Conservation (phyloP, 1,284 basidiomycete species). For the Boletus sp. region DNA sequence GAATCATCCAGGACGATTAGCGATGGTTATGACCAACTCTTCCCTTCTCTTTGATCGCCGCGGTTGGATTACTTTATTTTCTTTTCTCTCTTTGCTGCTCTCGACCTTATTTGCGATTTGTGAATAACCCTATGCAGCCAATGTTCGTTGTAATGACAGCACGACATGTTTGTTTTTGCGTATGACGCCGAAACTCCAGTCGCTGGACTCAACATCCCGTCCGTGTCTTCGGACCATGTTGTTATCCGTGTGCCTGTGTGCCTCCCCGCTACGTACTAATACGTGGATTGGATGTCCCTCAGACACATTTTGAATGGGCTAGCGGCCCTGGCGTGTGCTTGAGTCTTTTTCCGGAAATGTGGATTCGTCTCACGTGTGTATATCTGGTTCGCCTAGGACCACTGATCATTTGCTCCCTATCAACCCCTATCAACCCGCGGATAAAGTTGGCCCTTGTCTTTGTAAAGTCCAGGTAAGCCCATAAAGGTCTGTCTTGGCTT, state of each 20-base stretch:
- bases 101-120: constrained; percentile 20
- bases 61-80: constrained; percentile 25
- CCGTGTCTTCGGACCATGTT: too few species aligned
- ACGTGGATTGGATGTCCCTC: too few species aligned
- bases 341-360: background rate
- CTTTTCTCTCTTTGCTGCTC: constrained; percentile 12
- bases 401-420: too few species aligned
- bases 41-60: background rate
- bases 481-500: background rate
- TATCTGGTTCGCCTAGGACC: too few species aligned
- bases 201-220: too few species aligned
- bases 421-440: background rate
- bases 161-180: too few species aligned
- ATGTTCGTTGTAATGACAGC: constrained; percentile 18
- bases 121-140: constrained; percentile 27
- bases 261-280: too few species aligned
- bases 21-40: constrained; percentile 15
- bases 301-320: too few species aligned
- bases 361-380: background rate
- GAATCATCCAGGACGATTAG: constrained; percentile 16
- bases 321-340: too few species aligned
- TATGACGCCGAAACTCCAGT: too few species aligned
- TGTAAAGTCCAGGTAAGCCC: background rate
- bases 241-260: too few species aligned
- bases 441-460: background rate